Percentiles rank a stretch among this genome's conserved stretches.
phyloP scores from a whole-genome alignment of 1,139 yeast genomes.

The Lodderomyces oxycetoniae region DNA sequence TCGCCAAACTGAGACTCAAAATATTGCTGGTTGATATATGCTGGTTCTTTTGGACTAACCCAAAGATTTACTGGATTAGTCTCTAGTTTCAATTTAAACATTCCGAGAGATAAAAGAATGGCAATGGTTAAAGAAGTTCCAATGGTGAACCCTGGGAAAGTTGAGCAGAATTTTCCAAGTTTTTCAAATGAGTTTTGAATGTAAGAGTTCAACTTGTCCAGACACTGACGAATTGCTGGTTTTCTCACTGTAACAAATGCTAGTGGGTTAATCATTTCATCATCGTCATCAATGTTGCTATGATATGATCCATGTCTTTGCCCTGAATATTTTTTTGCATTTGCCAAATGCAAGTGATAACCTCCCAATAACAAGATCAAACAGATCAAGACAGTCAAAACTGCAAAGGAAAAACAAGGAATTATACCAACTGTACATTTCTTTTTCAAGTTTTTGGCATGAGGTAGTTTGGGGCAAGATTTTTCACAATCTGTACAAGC shows the following conservation, averaged over 20 bases:
- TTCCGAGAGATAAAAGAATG: conserved; percentile 48
- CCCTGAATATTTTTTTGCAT: conserved; percentile 10
- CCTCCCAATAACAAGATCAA: conserved; percentile 34
- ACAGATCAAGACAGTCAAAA: conserved; percentile 48
- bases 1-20: conserved; percentile 86
- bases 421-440: conserved; percentile 56
- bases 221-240: conserved; percentile 10
- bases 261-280: conserved; percentile 17
- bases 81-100: conserved; percentile 56
- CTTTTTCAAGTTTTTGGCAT: conserved; percentile 29
- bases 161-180: conserved; percentile 53
- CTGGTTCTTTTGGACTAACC: conserved; percentile 82
- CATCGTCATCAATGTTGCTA: conserved; percentile 18
- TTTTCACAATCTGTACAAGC: conserved; percentile 87
- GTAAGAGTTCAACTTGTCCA: conserved; percentile 13
- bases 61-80: conserved; percentile 78
- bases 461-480: conserved; percentile 68
- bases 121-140: conserved; percentile 41
- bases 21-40: conserved; percentile 60
- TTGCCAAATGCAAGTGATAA: conserved; percentile 32
- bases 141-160: conserved; percentile 54
- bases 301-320: conserved; percentile 6
- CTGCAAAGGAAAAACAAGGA: conserved; percentile 70
- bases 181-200: conserved; percentile 35
- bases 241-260: conserved; percentile 14